Base-by-base conservation (phyloP, 192 early-diverging fungal species). In the Coemansia sp. region DNA sequence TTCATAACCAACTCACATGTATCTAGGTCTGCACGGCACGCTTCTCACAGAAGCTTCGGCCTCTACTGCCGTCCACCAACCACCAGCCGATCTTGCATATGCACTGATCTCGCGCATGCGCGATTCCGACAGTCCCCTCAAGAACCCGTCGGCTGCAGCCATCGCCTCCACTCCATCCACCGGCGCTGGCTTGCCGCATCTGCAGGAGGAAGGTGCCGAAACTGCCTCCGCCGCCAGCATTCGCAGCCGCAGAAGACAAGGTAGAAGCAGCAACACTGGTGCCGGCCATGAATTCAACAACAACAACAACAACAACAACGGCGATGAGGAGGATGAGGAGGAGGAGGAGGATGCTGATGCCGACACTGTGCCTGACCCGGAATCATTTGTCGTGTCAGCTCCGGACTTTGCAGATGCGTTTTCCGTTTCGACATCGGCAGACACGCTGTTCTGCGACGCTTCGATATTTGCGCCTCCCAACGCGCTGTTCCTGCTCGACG, bases 351-450 rank as follows among this genome's bases (percentile, higher is more conserved):
- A 59, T 2, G 32, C 32, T 32, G 79, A 82, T 15, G 80, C 56
- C 12, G 75, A 82, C 44, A 74, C 74, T 32, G 74, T 82, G 18
- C 75, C 80, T 18, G 80, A 82, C 63, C 80, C 80, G 5, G 80
- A 82, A 56, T 82, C 75, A 9, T 82, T 82, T 77, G 80, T 82
- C 37, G 75, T 82, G 5, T 77, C 74, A 56, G 76, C 80, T 43
- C 52, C 65, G 19, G 80, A 74, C 58, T 61, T 68, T 23, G 75
- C 80, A 16, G 80, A 82, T 58, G 70, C 80, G 11, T 74, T 82
- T 58, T 82, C 80, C 6, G 75, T 71, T 5, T 69, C 75, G 12
- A 63, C 75, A 0, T 65, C 74, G 6, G 32, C 32, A 32, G 79
- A 82, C 56, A 68, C 79, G 3, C 65, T 74, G 56, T 76, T 81